phyloP scores from a whole-genome alignment of 2,329 filamentous ascomycete genomes.

The Diaporthe citriasiana region DNA sequence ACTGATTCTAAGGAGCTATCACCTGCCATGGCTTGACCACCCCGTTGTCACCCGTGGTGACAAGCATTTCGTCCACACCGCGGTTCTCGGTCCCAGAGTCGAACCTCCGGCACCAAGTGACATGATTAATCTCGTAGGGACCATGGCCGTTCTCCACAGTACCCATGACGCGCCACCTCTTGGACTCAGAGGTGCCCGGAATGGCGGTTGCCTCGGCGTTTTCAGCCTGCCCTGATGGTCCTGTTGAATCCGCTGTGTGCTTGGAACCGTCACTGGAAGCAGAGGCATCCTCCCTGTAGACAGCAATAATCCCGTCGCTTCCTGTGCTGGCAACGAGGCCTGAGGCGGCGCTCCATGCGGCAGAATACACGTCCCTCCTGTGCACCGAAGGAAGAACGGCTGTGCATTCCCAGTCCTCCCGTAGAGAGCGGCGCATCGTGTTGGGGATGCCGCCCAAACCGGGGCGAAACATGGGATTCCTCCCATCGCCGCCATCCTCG shows the following conservation, averaged over 20 bases:
- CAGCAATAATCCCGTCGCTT: constrained; percentile 84
- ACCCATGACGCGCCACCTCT: constrained; percentile 80
- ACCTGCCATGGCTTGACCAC: constrained; percentile 84
- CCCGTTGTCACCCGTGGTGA: constrained; percentile 95
- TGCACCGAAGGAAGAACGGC: constrained; percentile 81
- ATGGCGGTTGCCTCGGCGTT: constrained; percentile 42
- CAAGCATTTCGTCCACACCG: constrained; percentile 82
- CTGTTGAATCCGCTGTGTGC: background rate
- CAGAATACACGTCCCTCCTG: constrained; percentile 85
- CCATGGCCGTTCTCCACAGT: constrained; percentile 84
- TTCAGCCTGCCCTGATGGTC: background rate
- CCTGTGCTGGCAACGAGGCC: constrained; percentile 90
- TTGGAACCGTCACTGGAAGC: background rate
- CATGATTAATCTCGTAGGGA: constrained; percentile 94
- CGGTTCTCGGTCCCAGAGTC: constrained; percentile 72
- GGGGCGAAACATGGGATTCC: constrained; percentile 51
- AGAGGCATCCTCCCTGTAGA: constrained; percentile 76
- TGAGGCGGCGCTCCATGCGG: constrained; percentile 83
- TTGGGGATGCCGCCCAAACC: constrained; percentile 80
- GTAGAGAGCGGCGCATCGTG: constrained; percentile 83
- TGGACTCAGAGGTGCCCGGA: constrained; percentile 47
- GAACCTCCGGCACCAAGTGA: constrained; percentile 86
- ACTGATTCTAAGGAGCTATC: constrained; percentile 38
- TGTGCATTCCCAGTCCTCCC: constrained; percentile 88
- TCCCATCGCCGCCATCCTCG: constrained; percentile 49